A percentile compares a stretch with the other conserved stretches of the same genome.
phyloP scores from a whole-genome alignment of 2,329 filamentous ascomycete genomes.

The Tolypocladium inflatum region DNA sequence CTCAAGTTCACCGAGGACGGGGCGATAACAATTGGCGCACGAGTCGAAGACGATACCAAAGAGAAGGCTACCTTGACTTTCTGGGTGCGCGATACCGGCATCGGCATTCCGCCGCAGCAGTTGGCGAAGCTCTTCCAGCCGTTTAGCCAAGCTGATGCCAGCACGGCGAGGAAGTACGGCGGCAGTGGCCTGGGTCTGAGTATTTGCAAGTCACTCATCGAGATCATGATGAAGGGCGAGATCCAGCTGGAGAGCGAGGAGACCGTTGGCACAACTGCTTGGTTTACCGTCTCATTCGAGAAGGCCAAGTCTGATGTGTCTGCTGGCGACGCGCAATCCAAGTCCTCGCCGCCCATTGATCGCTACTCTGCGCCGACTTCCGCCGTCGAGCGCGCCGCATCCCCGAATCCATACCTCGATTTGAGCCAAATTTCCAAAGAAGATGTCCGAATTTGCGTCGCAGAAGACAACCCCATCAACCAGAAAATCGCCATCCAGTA shows the following conservation, averaged over 20 bases:
- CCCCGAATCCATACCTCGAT: constrained; percentile 45
- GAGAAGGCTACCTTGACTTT: constrained; percentile 69
- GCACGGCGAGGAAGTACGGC: constrained; percentile 82
- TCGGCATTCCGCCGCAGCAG: constrained; percentile 77
- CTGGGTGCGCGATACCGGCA: constrained; percentile 82
- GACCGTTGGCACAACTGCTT: constrained; percentile 59
- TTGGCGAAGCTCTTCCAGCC: constrained; percentile 82
- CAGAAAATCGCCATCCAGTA: constrained; percentile 91
- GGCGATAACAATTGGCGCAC: constrained; percentile 73
- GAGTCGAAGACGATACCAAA: constrained; percentile 59
- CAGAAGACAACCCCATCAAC: constrained; percentile 92
- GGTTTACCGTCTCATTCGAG: constrained; percentile 77
- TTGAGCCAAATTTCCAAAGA: constrained; percentile 66
- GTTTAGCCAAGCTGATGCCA: constrained; percentile 87
- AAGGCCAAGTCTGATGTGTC: constrained; percentile 60
- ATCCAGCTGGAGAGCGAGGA: constrained; percentile 75
- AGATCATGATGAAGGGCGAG: constrained; percentile 80
- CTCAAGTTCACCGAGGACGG: constrained; percentile 89
- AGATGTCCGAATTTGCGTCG: constrained; percentile 80
- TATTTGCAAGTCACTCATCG: constrained; percentile 90
- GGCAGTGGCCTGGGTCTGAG: constrained; percentile 85
- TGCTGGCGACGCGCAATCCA: constrained; percentile 41
- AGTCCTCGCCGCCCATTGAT: constrained; percentile 25
- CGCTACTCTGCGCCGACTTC: constrained; percentile 20
- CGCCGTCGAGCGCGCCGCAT: constrained; percentile 27